Percentiles rank a stretch among this genome's conserved stretches.
Conservation (phyloP, 768 basidiomycete genomes). For the Boletellus ananas region DNA sequence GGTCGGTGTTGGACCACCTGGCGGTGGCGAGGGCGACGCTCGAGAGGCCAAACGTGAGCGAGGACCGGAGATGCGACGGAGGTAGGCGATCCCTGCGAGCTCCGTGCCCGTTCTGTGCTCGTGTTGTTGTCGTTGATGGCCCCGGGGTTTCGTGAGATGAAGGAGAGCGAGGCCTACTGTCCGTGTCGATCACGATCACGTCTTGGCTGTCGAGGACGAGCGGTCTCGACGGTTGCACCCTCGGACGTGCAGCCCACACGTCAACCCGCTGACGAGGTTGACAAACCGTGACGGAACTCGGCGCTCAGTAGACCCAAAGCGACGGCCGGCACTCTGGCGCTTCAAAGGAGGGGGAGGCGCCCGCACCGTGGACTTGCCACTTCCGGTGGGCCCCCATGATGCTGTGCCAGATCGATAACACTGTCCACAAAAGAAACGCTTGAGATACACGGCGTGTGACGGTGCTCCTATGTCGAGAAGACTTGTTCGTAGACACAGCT, state of each 20-base stretch:
- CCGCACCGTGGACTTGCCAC: constrained; percentile 35
- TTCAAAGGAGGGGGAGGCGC: background rate
- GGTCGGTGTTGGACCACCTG: constrained; percentile 46
- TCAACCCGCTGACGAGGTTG: constrained; percentile 47
- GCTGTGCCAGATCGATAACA: constrained; percentile 14
- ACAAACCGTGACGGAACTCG: constrained; percentile 48
- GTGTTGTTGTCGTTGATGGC: too few species aligned
- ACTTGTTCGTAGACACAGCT: too few species aligned
- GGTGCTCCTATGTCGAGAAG: too few species aligned
- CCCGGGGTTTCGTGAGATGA: too few species aligned
- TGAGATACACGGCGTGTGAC: too few species aligned
- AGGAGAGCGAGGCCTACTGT: constrained; percentile 28
- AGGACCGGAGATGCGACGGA: constrained; percentile 53
- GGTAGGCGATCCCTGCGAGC: constrained; percentile 49
- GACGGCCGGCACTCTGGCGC: too few species aligned
- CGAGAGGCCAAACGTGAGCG: too few species aligned
- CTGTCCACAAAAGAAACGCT: background rate
- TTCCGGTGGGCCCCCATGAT: constrained; percentile 35
- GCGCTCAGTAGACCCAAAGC: too few species aligned
- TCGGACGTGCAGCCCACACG: constrained; percentile 49
- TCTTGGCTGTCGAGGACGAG: constrained; percentile 42
- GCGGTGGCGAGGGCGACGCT: constrained; percentile 51
- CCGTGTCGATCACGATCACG: constrained; percentile 52
- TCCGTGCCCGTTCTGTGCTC: too few species aligned
- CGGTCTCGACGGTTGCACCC: constrained; percentile 39